Evolutionary conservation across 2,329 filamentous ascomycete genomes (phyloP).

Genomic region (Lanzia echinophila): DNA sequence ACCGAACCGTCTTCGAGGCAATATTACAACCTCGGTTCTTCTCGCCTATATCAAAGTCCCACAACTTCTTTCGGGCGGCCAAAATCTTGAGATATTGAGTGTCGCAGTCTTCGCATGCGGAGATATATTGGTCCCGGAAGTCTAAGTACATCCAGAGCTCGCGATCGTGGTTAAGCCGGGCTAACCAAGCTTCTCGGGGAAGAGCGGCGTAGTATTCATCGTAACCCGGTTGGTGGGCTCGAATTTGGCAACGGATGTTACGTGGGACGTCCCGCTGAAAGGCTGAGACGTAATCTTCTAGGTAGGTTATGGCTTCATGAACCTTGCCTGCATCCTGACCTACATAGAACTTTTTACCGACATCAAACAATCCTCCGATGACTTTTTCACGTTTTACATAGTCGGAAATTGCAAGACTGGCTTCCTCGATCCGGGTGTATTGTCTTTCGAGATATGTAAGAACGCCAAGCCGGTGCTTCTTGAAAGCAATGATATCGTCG

Average conservation of each 20-base stretch:
- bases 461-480: not conserved
- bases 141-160: not conserved
- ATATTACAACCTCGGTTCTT: not conserved
- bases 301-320: not conserved
- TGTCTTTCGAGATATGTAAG: not conserved
- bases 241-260: not conserved
- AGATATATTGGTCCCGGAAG: not conserved
- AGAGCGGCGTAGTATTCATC: not conserved
- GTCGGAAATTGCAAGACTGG: not conserved
- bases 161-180: not conserved
- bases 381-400: not conserved
- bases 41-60: not conserved
- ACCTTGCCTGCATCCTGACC: too few relatives aligned
- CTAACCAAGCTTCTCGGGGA: not conserved
- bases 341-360: not conserved
- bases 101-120: not conserved
- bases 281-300: not conserved
- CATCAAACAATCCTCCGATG: not conserved
- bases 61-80: not conserved
- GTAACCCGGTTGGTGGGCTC: not conserved
- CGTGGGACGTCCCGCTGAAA: not conserved
- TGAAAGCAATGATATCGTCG: not conserved
- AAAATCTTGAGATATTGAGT: not conserved
- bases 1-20: not conserved
- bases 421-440: not conserved